Percentiles rank a stretch among this genome's conserved stretches.
These are phyloP conservation scores for Epichloe typhina DNA, from an alignment of 2,329 filamentous ascomycete genomes.

Conservation along the genomic window DNA sequence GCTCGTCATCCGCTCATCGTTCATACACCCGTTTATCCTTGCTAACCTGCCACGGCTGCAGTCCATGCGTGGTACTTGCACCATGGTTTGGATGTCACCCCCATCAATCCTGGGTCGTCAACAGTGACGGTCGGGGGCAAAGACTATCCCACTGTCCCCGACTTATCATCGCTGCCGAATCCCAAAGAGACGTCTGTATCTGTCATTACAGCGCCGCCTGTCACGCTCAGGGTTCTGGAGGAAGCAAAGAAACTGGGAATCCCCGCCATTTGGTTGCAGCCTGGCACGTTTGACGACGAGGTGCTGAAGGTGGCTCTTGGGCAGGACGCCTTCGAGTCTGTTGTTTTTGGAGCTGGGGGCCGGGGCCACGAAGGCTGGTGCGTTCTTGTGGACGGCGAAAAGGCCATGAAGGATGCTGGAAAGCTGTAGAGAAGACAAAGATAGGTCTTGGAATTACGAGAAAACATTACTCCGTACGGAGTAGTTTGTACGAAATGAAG, in stretches of 20 bases:
- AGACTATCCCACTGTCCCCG: slow-evolving; percentile 50
- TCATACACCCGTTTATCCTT: background rate
- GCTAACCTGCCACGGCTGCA: slow-evolving; percentile 21
- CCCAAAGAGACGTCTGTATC: slow-evolving; percentile 64
- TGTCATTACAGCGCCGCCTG: slow-evolving; percentile 73
- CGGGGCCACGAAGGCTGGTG: slow-evolving; percentile 68
- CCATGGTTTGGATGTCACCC: slow-evolving; percentile 63
- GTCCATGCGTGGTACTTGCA: slow-evolving; percentile 83
- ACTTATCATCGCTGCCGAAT: slow-evolving; percentile 49
- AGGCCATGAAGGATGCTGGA: slow-evolving; percentile 41
- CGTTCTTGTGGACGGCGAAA: slow-evolving; percentile 72
- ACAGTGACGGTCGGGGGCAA: slow-evolving; percentile 47
- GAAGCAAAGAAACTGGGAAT: slow-evolving; percentile 67
- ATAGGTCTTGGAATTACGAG: too few relatives aligned
- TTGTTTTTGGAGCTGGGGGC: slow-evolving; percentile 55
- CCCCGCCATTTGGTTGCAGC: slow-evolving; percentile 75
- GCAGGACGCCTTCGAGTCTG: slow-evolving; percentile 51
- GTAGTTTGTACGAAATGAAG: too few relatives aligned
- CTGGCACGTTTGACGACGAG: slow-evolving; percentile 70
- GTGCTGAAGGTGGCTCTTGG: slow-evolving; percentile 55
- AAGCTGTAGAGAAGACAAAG: slow-evolving; percentile 27
- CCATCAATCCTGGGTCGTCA: slow-evolving; percentile 64
- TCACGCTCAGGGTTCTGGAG: slow-evolving; percentile 60
- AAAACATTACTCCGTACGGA: too few relatives aligned
- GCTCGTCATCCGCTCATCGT: slow-evolving; percentile 30